These are phyloP conservation scores for Gremmenia infestans DNA, from an alignment of 2,329 filamentous ascomycete genomes.

Conservation along the genomic window DNA sequence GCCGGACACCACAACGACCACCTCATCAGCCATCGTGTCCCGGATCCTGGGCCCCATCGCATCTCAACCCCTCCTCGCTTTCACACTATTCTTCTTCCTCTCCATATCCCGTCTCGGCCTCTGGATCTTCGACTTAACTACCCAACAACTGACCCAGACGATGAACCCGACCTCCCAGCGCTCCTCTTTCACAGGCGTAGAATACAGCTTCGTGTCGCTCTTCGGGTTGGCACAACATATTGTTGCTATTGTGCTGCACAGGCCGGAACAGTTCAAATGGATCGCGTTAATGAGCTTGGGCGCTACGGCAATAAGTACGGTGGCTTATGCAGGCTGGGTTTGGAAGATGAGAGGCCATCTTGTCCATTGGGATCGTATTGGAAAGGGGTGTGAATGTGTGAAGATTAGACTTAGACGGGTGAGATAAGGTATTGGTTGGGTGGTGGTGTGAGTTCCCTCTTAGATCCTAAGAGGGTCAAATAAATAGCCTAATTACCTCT, in stretches of 20 bases:
- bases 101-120: conserved; percentile 40
- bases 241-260: conserved; percentile 34
- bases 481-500: neutral
- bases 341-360: conserved; percentile 36
- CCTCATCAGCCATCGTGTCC: conserved; percentile 13
- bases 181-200: conserved; percentile 39
- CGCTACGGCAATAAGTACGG: conserved; percentile 30
- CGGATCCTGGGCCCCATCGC: conserved; percentile 5
- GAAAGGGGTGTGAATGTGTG: conserved; percentile 7
- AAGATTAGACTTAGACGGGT: neutral
- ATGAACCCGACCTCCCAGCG: conserved; percentile 31
- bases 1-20: conserved; percentile 9
- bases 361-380: conserved; percentile 36
- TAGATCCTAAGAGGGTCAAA: neutral
- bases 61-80: conserved; percentile 26
- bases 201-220: conserved; percentile 36
- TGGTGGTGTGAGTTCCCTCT: neutral
- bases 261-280: conserved; percentile 36
- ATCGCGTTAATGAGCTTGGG: conserved; percentile 35
- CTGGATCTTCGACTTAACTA: conserved; percentile 41
- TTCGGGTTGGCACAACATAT: conserved; percentile 37
- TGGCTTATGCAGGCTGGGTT: conserved; percentile 36
- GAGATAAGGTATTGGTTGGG: neutral
- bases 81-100: conserved; percentile 37
- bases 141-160: conserved; percentile 41